These are phyloP conservation scores for Aspergillus luchuensis DNA, from an alignment of 2,329 filamentous ascomycete genomes.

Conservation along the genomic window DNA sequence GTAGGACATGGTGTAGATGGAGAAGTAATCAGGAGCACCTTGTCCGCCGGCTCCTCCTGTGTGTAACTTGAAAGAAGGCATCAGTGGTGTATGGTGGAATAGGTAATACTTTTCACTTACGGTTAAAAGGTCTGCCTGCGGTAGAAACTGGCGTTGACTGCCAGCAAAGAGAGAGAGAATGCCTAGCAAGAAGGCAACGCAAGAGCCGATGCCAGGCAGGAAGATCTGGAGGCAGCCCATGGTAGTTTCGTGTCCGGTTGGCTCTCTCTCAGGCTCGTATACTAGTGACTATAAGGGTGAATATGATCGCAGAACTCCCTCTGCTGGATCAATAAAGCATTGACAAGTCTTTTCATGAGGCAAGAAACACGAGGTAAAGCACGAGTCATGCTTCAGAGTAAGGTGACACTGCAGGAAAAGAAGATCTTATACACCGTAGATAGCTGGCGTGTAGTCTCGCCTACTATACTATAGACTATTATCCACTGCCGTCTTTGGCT, in stretches of 20 bases:
- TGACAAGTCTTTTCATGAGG: not conserved
- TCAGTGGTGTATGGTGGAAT: not conserved
- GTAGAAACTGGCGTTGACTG: conserved; percentile 10
- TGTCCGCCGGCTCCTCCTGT: not conserved
- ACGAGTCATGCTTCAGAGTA: not conserved
- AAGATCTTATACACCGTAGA: not conserved
- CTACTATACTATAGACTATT: no score
- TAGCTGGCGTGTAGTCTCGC: no score
- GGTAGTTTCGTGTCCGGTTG: no score
- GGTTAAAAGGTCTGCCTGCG: conserved; percentile 8
- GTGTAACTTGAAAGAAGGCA: not conserved
- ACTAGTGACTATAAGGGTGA: not conserved
- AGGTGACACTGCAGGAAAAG: not conserved
- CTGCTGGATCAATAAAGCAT: not conserved
- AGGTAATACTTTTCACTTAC: not conserved
- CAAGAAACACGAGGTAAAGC: not conserved
- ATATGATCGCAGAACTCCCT: not conserved
- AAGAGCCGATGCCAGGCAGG: conserved; percentile 5
- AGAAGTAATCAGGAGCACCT: conserved; percentile 10
- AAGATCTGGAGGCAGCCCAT: conserved; percentile 4
- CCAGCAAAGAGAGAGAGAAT: conserved; percentile 10
- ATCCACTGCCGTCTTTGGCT: not conserved
- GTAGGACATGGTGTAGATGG: conserved; percentile 13
- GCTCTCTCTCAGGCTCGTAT: not conserved
- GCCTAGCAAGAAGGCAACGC: conserved; percentile 7